Evolutionary conservation across 78 protist genomes (phyloP), one percentile per base, ranked within the genome.

Genomic region (Chrysochromulina tobinii): DNA sequence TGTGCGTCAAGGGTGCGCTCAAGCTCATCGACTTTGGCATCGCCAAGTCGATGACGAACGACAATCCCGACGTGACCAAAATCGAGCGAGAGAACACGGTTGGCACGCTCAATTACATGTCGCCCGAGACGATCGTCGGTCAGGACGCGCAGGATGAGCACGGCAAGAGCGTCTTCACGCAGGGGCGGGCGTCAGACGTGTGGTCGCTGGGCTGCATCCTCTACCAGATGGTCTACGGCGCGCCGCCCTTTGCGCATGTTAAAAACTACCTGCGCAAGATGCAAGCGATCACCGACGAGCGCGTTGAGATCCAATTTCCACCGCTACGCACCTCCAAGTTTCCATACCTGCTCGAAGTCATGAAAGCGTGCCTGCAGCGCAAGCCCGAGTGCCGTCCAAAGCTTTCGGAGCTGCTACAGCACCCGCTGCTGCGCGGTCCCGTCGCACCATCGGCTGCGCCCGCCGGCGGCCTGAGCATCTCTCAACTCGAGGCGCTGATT

Each of bases 1-100:
- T 98, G 2, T 66, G 95, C 23, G 99, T 98, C 38, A 69, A 92
- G 50, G 99, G 99, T 25, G 7, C 38, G 67, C 93, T 98, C 51
- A 98, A 98, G 94, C 93, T 98, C 51, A 98, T 98, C 21, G 99
- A 98, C 94, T 98, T 98, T 90, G 99, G 99, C 66, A 98, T 98
- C 59, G 99, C 99, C 15, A 96, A 97, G 95, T 92, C 51, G 23
- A 1, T 85, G 11, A 20, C 6, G 15, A 12, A 59, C 23, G 7
- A 7, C 64, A 59, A 59, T 59, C 14, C 69, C n/a, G 98, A 95
- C 58, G 94, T 96, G 5, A 97, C 98, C 7, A 96, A 95, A 20
- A 96, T 97, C 38, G 85, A 81, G 58, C 88, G 97, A 15, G 98
- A 97, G n/a, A 3, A 3, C 20, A 3, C 75, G 53, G 77, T 97